Percentiles rank a stretch among this genome's conserved stretches.
These are phyloP conservation scores for Papiliotrema laurentii DNA, from an alignment of 1,284 basidiomycete genomes.

Conservation along the genomic window DNA sequence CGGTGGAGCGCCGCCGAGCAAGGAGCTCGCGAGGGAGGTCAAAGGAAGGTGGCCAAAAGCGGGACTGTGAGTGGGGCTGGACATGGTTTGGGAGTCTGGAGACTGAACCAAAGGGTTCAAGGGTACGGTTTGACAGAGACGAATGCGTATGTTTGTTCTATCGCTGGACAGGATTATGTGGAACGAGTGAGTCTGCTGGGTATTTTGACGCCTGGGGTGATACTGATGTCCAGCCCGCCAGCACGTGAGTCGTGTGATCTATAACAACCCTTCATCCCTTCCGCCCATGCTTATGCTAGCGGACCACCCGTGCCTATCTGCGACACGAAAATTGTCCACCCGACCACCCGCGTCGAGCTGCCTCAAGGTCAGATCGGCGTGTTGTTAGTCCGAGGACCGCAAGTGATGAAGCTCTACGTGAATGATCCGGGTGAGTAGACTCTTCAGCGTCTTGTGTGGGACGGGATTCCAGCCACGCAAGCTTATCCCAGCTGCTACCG, in stretches of 20 bases:
- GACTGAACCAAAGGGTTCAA: slow-evolving; percentile 25
- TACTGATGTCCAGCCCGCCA: slow-evolving; percentile 20
- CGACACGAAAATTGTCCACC: slow-evolving; percentile 34
- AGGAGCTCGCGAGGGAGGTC: slow-evolving; percentile 31
- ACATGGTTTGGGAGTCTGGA: too few species aligned
- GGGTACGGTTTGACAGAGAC: slow-evolving; percentile 45
- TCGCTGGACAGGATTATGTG: slow-evolving; percentile 37
- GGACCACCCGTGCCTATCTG: slow-evolving; percentile 34
- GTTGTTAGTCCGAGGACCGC: slow-evolving; percentile 34
- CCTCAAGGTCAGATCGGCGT: slow-evolving; percentile 24
- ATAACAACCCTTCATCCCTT: too few species aligned
- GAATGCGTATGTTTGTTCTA: slow-evolving; percentile 32
- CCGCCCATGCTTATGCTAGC: slow-evolving; percentile 7
- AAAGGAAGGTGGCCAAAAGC: slow-evolving; percentile 29
- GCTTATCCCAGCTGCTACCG: slow-evolving; percentile 25
- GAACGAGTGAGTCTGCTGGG: slow-evolving; percentile 19
- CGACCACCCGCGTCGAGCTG: slow-evolving; percentile 18
- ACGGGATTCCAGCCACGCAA: too few species aligned
- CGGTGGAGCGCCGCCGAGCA: slow-evolving; percentile 41
- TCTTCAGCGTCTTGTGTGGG: background rate
- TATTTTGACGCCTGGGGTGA: background rate
- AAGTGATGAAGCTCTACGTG: slow-evolving; percentile 42
- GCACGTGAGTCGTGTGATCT: slow-evolving; percentile 19
- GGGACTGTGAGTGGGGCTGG: slow-evolving; percentile 14
- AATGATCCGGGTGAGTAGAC: slow-evolving; percentile 31